Evolutionary conservation across 2,329 filamentous ascomycete species (phyloP), one percentile per base, ranked within the genome.

Genomic region (Phaeosphaeriaceae sp.): DNA sequence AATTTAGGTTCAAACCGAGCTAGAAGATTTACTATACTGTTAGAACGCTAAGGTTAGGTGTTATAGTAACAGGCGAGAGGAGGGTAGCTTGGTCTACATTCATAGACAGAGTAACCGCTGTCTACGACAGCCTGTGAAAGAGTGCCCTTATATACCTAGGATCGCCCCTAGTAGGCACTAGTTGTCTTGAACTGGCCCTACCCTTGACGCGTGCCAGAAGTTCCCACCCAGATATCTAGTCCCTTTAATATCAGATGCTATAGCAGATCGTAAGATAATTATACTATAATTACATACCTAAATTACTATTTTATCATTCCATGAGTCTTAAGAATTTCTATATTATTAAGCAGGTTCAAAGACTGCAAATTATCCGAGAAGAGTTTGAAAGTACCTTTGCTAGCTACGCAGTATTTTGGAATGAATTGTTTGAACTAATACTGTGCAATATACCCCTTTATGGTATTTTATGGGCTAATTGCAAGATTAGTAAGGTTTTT

Each of bases 221-320:
- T 39, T 26, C 43, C 46, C 6, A 53, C 26, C 37, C 36, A 53
- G 33, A 41, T 32, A 37, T 67, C 63, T 30, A 46, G 59, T 47
- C 48, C 56, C 33, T 29, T 45, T 32, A 75, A 50, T 21, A 77
- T 40, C 1, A 77, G 64, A 74, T 73, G 77, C 71, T 69, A 74
- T 5, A 75, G 73, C 40, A 66, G 64, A 33, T 74, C 72, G 38
- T 69, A 70, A 1, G 66, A 37, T 50, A 72, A 76, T 50, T 76
- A 70, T 2, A 66, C 60, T 0, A 75, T 75, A 68, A 76, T 72
- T 36, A 58, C 59, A 49, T 79, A 74, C 29, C 74, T 75, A 37
- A 75, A 78, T 53, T 77, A 74, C 18, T 68, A 62, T 47, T 78
- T 74, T 34, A 77, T 45, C 16, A 76, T 56, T 0, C 68, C 75